phyloP scores from a whole-genome alignment of 345 rosid species.

The Cochlearia excelsa region DNA sequence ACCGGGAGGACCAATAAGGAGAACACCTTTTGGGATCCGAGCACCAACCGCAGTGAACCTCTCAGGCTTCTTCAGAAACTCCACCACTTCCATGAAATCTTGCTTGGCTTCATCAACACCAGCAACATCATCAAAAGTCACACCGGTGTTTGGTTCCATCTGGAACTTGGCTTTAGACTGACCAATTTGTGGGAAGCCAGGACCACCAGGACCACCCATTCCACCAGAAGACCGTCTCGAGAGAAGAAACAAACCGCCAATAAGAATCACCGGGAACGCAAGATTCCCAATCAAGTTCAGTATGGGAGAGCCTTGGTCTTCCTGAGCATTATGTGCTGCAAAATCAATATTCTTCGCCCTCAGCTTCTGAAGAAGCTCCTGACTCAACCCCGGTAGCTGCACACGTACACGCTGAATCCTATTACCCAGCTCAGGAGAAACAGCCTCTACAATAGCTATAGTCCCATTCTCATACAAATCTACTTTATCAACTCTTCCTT shows the following conservation, averaged over 20 bases:
- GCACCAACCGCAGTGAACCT: conserved; percentile 95
- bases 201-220: conserved; percentile 96
- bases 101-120: conserved; percentile 99
- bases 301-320: conserved; percentile 73
- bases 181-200: conserved; percentile 80
- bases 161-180: conserved; percentile 93
- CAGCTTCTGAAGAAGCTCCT: conserved; percentile 87
- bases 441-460: conserved; percentile 87
- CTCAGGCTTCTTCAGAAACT: conserved; percentile 96
- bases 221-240: conserved; percentile 89
- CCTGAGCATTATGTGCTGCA: conserved; percentile 90
- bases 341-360: conserved; percentile 89
- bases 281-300: conserved; percentile 84
- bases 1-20: conserved; percentile 68
- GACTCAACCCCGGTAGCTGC: conserved; percentile 84
- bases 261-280: conserved; percentile 76
- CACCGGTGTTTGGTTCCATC: conserved; percentile 96
- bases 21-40: conserved; percentile 92
- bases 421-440: conserved; percentile 89
- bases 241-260: conserved; percentile 84
- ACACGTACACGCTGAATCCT: conserved; percentile 86
- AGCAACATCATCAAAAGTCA: conserved; percentile 95
- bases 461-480: conserved; percentile 93
- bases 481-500: conserved; percentile 71
- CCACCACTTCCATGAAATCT: conserved; percentile 98